These are phyloP conservation scores for Rhizopogon salebrosus DNA, from an alignment of 768 basidiomycete species.

Conservation along the genomic window DNA sequence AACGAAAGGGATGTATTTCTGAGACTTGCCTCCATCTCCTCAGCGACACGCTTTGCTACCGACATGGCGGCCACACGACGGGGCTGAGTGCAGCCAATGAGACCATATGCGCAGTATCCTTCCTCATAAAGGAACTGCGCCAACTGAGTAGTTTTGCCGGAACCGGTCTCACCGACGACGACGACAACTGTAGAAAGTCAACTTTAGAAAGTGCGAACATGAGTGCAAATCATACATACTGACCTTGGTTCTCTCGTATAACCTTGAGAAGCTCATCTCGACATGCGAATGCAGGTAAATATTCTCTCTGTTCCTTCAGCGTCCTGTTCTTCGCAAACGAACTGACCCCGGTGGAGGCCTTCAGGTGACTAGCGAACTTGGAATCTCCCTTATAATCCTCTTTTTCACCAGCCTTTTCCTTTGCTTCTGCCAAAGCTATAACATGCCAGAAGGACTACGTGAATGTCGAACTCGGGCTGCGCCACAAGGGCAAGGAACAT, in stretches of 20 bases:
- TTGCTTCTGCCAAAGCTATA: constrained; percentile 50
- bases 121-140: constrained; percentile 96
- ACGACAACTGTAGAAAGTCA: constrained; percentile 59
- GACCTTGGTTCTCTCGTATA: constrained; percentile 94
- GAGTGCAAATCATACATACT: constrained; percentile 4
- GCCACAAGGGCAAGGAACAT: constrained; percentile 10
- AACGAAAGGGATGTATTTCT: neutral
- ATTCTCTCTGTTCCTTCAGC: constrained; percentile 92
- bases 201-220: neutral
- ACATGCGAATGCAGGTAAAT: constrained; percentile 95
- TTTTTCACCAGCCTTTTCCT: constrained; percentile 43
- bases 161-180: constrained; percentile 99
- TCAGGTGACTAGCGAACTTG: constrained; percentile 94
- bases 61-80: constrained; percentile 99
- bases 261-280: constrained; percentile 86
- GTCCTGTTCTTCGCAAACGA: constrained; percentile 78
- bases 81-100: constrained; percentile 97
- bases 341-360: constrained; percentile 71
- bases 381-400: constrained; percentile 89
- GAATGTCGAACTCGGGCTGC: constrained; percentile 69
- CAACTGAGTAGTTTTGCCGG: constrained; percentile 96
- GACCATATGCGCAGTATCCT: constrained; percentile 84
- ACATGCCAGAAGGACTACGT: constrained; percentile 49
- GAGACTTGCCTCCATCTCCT: constrained; percentile 88
- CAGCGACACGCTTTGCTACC: constrained; percentile 99